Percentiles rank a stretch among this genome's conserved stretches.
Conservation (phyloP, 257 asterid genomes). For the Gentiana macrophylla region DNA sequence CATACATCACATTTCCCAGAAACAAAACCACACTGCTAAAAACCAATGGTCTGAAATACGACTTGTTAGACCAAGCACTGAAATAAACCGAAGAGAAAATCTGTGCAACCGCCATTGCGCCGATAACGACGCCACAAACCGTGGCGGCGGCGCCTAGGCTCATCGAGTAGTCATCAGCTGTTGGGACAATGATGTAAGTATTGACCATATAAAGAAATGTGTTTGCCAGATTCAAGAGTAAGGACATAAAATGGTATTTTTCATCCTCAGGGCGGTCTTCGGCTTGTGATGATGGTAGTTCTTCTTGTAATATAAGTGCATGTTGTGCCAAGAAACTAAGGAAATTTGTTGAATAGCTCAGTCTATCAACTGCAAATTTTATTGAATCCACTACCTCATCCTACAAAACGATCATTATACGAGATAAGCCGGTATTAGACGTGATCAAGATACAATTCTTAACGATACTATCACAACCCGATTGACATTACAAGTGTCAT, state of each 20-base stretch:
- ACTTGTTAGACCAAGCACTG: conserved; percentile 98
- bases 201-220: conserved; percentile 97
- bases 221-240: conserved; percentile 77
- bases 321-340: conserved; percentile 88
- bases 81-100: conserved; percentile 94
- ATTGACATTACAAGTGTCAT: no score
- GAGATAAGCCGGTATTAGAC: conserved; percentile 7
- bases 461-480: neutral
- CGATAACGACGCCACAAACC: conserved; percentile 92
- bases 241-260: conserved; percentile 88
- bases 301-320: conserved; percentile 97
- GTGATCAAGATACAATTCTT: neutral
- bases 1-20: conserved; percentile 70
- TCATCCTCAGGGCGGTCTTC: conserved; percentile 62
- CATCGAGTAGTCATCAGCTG: conserved; percentile 95
- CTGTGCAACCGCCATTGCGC: conserved; percentile 98
- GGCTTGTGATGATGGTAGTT: conserved; percentile 42
- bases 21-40: conserved; percentile 83
- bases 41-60: conserved; percentile 79
- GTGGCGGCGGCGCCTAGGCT: conserved; percentile 99
- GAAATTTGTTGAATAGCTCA: conserved; percentile 78
- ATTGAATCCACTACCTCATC: conserved; percentile 83
- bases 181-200: conserved; percentile 93
- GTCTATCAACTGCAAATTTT: conserved; percentile 75
- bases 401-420: conserved; percentile 29